These are phyloP conservation scores for Colletotrichum neosansevieriae DNA, from an alignment of 2,329 filamentous ascomycete genomes.

Conservation along the genomic window DNA sequence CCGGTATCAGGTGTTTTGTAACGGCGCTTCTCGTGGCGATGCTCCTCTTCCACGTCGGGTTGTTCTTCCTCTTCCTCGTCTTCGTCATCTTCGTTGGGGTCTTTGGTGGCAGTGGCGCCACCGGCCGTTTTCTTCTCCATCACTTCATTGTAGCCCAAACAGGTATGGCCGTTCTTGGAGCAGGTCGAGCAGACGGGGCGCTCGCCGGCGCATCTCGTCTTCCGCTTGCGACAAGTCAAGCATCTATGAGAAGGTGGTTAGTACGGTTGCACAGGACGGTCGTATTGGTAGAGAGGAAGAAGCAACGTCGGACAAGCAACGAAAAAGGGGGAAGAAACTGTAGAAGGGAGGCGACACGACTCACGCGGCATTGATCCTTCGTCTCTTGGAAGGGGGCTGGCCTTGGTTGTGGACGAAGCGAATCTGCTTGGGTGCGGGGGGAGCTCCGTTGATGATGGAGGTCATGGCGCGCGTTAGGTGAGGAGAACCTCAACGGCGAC, in stretches of 20 bases:
- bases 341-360: conserved; percentile 48
- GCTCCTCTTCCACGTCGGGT: conserved; percentile 54
- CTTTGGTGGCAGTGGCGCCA: conserved; percentile 31
- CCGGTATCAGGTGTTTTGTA: conserved; percentile 44
- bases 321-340: neutral
- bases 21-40: conserved; percentile 48
- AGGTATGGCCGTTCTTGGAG: conserved; percentile 76
- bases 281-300: neutral
- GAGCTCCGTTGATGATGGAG: conserved; percentile 54
- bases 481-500: conserved; percentile 34
- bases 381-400: conserved; percentile 81
- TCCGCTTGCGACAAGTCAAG: conserved; percentile 79
- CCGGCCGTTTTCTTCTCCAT: conserved; percentile 56
- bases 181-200: conserved; percentile 80
- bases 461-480: conserved; percentile 40
- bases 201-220: conserved; percentile 81
- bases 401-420: conserved; percentile 87
- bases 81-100: conserved; percentile 44
- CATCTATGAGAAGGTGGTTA: conserved; percentile 59
- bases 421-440: conserved; percentile 69
- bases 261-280: conserved; percentile 19
- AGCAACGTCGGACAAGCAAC: neutral
- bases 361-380: conserved; percentile 83
- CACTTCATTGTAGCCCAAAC: conserved; percentile 74
- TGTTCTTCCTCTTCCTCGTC: conserved; percentile 49